These are phyloP conservation scores for Tetrapisispora taiwanensis DNA, from an alignment of 805 yeast species.

Conservation along the genomic window DNA sequence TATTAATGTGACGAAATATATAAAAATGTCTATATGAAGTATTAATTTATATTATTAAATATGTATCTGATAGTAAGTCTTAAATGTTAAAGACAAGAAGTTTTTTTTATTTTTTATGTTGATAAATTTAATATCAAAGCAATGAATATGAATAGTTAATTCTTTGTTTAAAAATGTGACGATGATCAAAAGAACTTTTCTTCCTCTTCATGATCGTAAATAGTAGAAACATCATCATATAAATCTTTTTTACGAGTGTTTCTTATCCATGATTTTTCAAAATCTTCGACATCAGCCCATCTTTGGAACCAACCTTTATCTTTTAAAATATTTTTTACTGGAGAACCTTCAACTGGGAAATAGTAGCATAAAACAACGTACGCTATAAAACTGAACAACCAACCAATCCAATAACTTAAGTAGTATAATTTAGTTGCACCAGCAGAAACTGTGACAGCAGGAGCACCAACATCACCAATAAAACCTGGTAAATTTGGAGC, in stretches of 20 bases:
- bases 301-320: conserved; percentile 55
- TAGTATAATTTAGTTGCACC: conserved; percentile 67
- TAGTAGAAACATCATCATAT: conserved; percentile 7
- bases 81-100: neutral
- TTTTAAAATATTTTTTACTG: conserved; percentile 31
- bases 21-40: neutral
- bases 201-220: conserved; percentile 9
- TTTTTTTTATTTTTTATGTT: no score
- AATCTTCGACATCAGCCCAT: conserved; percentile 52
- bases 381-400: conserved; percentile 43
- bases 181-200: conserved; percentile 8
- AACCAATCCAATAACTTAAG: conserved; percentile 70
- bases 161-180: no score
- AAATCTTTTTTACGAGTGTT: conserved; percentile 12
- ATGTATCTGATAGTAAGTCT: neutral
- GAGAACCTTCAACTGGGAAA: conserved; percentile 43
- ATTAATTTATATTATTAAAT: no score
- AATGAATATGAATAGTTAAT: neutral
- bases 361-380: conserved; percentile 44
- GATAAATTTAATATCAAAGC: no score
- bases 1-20: neutral
- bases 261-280: conserved; percentile 33
- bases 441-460: conserved; percentile 43
- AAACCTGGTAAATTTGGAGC: conserved; percentile 34
- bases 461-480: conserved; percentile 46